Conservation (phyloP, 768 basidiomycete species). For the Termitomyces sp. region DNA sequence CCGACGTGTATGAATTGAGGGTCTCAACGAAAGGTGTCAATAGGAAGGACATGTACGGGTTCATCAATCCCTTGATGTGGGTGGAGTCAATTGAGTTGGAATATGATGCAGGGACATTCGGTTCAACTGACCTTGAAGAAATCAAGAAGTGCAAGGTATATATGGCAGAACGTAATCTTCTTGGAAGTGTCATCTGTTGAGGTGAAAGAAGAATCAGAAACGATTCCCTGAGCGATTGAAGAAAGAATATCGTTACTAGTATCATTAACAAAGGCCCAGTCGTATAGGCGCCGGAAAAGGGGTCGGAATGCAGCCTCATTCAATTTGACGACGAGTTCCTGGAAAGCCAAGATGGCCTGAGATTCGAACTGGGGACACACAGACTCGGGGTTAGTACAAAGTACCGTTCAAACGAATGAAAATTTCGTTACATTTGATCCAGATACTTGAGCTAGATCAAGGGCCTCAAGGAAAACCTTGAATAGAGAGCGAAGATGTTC, state of each 20-base stretch:
- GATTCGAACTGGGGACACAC: slow-evolving; percentile 39
- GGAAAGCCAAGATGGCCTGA: slow-evolving; percentile 64
- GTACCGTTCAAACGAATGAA: background rate
- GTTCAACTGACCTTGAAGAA: slow-evolving; percentile 74
- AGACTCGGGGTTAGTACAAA: background rate
- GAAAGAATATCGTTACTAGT: slow-evolving; percentile 27
- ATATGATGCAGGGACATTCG: background rate
- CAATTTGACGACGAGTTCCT: slow-evolving; percentile 85
- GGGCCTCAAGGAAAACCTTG: slow-evolving; percentile 73
- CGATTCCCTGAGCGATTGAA: background rate
- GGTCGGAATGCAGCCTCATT: slow-evolving; percentile 91
- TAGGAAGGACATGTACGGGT: slow-evolving; percentile 82
- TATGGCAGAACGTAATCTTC: slow-evolving; percentile 67
- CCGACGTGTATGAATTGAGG: slow-evolving; percentile 43
- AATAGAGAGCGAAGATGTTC: slow-evolving; percentile 65
- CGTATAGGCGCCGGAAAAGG: slow-evolving; percentile 84
- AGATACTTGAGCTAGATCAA: slow-evolving; percentile 46
- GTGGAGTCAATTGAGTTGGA: background rate
- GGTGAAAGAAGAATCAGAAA: slow-evolving; percentile 4
- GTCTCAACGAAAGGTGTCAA: slow-evolving; percentile 60
- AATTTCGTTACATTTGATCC: slow-evolving; percentile 5
- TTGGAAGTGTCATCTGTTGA: slow-evolving; percentile 32
- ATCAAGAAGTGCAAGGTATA: slow-evolving; percentile 69
- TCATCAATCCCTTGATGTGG: slow-evolving; percentile 65
- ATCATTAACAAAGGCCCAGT: slow-evolving; percentile 83